These are phyloP conservation scores for Dendrobium chrysotoxum DNA, from an alignment of 106 monocot genomes.

Conservation along the genomic window DNA sequence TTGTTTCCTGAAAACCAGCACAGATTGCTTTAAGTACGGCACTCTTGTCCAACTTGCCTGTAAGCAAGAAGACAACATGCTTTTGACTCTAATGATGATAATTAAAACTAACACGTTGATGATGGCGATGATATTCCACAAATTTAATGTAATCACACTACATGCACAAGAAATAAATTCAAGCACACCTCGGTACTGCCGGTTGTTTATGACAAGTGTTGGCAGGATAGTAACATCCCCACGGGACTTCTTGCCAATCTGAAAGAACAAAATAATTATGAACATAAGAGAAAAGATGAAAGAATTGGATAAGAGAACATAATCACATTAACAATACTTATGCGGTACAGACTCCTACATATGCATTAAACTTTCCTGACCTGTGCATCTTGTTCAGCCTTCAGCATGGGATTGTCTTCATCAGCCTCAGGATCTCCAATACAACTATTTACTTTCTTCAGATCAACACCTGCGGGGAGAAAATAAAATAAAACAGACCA, in stretches of 20 bases:
- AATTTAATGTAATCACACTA: background rate
- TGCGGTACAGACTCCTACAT: background rate
- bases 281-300: background rate
- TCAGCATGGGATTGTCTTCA: conserved; percentile 47
- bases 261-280: background rate
- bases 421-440: conserved; percentile 55
- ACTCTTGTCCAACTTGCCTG: conserved; percentile 74
- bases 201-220: conserved; percentile 57
- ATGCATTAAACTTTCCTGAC: conserved; percentile 12
- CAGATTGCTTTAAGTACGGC: conserved; percentile 85
- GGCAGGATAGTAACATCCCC: conserved; percentile 64
- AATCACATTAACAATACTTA: background rate
- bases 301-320: background rate
- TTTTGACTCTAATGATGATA: background rate
- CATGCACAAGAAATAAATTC: background rate
- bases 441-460: conserved; percentile 45
- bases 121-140: background rate
- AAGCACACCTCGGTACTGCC: conserved; percentile 50
- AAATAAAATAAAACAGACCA: background rate
- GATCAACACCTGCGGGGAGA: conserved; percentile 34
- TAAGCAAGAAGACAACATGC: background rate
- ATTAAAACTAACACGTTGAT: background rate
- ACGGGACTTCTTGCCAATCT: conserved; percentile 58
- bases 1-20: conserved; percentile 76
- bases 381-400: conserved; percentile 66